Evolutionary conservation across 2,329 filamentous ascomycete species (phyloP), one percentile per base, ranked within the genome.

Genomic region (Colletotrichum sp.): DNA sequence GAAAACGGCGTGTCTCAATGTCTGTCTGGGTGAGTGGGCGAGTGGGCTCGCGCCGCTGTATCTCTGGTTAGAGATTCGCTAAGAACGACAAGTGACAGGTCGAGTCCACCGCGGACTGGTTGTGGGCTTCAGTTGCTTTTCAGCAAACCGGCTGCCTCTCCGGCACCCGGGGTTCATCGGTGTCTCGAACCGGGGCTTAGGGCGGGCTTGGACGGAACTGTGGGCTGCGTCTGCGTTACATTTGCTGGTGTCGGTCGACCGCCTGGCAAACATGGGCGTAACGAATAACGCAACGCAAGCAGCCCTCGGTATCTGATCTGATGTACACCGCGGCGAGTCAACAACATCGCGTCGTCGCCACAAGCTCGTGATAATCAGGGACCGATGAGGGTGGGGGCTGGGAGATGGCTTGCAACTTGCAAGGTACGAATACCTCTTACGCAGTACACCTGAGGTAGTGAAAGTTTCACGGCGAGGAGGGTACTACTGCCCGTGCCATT

Each of bases 91-190:
- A 55, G 49, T 67, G 72, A 71, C 69, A 71, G 68, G 68, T 72
- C 69, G 30, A 32, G 30, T 71, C 34, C 64, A 28, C 21, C 44
- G n/a, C 55, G 57, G 55, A 49, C 34, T 62, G 21, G 68, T 24
- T 49, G 26, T 36, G 55, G 71, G 52, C 39, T n/a, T n/a, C 44
- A 18, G 15, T 57, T 57, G 16, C 57, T 36, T 65, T 39, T 30
- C 36, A 62, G 74, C 71, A 74, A 76, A 74, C 74, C 74, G 74
- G 74, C 74, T 76, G 70, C 44, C 44, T 74, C 74, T 76, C 74
- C 74, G 74, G 70, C 57, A 52, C 36, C 74, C 71, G 74, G 74
- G 68, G 64, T 49, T 65, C 65, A 60, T 68, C 71, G 59, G 44
- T 52, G 44, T 65, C 59, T 36, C 70, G 72, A 26, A 10, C 64